These are phyloP conservation scores for Penicillium maclennaniae DNA, from an alignment of 495 filamentous ascomycete genomes.

Conservation along the genomic window DNA sequence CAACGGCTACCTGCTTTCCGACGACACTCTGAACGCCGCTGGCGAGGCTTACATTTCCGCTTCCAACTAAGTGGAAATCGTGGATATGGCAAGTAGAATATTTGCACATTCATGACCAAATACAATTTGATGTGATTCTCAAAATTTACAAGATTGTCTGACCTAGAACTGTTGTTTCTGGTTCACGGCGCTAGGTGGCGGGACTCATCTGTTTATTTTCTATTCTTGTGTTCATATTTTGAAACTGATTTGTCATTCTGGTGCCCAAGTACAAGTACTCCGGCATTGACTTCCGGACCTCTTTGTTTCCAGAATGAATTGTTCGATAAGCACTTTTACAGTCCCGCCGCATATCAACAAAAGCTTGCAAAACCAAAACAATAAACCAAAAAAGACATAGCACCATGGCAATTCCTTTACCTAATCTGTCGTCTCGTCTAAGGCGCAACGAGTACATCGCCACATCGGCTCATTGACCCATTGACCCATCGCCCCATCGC, in stretches of 20 bases:
- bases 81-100: background rate
- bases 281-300: too few species aligned
- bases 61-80: constrained; percentile 1
- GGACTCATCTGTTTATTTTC: background rate
- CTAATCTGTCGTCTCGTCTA: background rate
- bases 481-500: background rate
- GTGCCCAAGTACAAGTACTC: too few species aligned
- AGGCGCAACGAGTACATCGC: background rate
- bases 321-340: too few species aligned
- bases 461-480: background rate
- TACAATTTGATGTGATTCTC: background rate
- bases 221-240: background rate
- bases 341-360: too few species aligned
- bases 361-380: too few species aligned
- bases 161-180: background rate
- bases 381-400: too few species aligned
- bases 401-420: too few species aligned
- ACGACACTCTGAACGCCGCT: constrained; percentile 19
- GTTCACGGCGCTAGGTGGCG: too few species aligned
- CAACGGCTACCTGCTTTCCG: constrained; percentile 32
- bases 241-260: too few species aligned
- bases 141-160: background rate
- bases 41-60: constrained; percentile 23
- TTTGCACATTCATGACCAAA: background rate
- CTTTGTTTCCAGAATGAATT: too few species aligned